Evolutionary conservation across 1,284 basidiomycete species (phyloP).

Genomic region (Cystobasidium sp.): DNA sequence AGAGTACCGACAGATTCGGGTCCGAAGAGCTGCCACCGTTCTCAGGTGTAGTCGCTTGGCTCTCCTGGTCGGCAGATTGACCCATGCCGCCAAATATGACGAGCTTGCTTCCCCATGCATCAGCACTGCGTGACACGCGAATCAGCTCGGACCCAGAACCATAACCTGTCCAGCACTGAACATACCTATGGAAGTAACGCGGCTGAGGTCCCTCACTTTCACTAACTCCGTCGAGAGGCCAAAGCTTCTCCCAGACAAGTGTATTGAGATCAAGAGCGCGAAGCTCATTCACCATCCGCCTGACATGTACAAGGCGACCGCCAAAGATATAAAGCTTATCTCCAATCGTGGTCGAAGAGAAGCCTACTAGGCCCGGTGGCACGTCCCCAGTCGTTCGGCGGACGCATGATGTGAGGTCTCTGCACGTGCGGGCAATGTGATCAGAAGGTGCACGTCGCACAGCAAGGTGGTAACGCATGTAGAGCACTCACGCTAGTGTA

Average conservation of each 20-base stretch:
- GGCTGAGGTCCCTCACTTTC: slow-evolving; percentile 47
- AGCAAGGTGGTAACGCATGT: too few species aligned
- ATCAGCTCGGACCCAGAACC: background rate
- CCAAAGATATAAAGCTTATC: slow-evolving; percentile 87
- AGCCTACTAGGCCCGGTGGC: slow-evolving; percentile 48
- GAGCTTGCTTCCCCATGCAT: slow-evolving; percentile 81
- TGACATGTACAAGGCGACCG: slow-evolving; percentile 80
- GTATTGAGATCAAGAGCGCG: slow-evolving; percentile 81
- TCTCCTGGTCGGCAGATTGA: slow-evolving; percentile 59
- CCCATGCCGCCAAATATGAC: slow-evolving; percentile 93
- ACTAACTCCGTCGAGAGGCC: slow-evolving; percentile 58
- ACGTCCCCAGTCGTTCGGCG: slow-evolving; percentile 26
- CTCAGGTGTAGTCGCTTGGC: slow-evolving; percentile 29
- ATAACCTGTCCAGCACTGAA: background rate
- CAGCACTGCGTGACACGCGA: slow-evolving; percentile 76
- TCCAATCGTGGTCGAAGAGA: slow-evolving; percentile 77
- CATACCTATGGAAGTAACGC: slow-evolving; percentile 64
- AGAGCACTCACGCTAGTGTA: slow-evolving; percentile 14
- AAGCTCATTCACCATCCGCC: slow-evolving; percentile 83
- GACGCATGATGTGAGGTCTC: slow-evolving; percentile 43
- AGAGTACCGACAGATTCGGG: slow-evolving; percentile 46
- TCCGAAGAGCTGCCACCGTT: slow-evolving; percentile 47
- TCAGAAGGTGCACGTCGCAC: background rate
- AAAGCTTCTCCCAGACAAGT: slow-evolving; percentile 74
- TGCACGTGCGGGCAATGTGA: slow-evolving; percentile 7